phyloP scores from a whole-genome alignment of 345 rosid genomes.

The Pistacia integerrima region DNA sequence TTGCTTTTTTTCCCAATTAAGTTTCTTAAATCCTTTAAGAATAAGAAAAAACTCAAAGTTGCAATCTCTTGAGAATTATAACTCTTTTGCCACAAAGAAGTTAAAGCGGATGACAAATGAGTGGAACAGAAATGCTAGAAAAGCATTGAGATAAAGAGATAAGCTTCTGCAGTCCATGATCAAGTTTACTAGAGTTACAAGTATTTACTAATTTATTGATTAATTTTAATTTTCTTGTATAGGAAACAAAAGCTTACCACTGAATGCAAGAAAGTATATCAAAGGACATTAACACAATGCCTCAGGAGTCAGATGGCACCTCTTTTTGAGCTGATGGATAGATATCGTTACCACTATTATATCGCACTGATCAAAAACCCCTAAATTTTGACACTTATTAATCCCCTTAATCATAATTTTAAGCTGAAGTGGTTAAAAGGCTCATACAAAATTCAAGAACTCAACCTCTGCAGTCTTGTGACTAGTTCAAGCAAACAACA shows the following conservation, averaged over 20 bases:
- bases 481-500: neutral
- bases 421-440: neutral
- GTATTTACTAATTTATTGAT: no score
- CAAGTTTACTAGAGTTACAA: neutral
- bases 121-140: neutral
- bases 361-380: neutral
- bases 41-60: neutral
- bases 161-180: neutral
- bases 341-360: neutral
- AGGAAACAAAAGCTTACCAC: no score
- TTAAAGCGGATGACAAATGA: neutral
- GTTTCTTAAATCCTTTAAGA: constrained; percentile 4
- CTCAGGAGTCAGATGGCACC: no score
- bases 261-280: neutral
- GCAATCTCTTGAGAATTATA: neutral
- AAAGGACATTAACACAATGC: neutral
- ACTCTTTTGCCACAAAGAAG: neutral
- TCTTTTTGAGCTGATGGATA: neutral
- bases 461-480: neutral
- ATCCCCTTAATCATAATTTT: neutral
- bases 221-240: no score
- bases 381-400: neutral
- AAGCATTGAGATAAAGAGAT: neutral
- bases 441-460: neutral
- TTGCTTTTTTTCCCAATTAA: neutral